Percentiles rank a stretch among this genome's conserved stretches.
Evolutionary conservation across 495 filamentous ascomycete species (phyloP).

Genomic region (Sphaerosporella brunnea): DNA sequence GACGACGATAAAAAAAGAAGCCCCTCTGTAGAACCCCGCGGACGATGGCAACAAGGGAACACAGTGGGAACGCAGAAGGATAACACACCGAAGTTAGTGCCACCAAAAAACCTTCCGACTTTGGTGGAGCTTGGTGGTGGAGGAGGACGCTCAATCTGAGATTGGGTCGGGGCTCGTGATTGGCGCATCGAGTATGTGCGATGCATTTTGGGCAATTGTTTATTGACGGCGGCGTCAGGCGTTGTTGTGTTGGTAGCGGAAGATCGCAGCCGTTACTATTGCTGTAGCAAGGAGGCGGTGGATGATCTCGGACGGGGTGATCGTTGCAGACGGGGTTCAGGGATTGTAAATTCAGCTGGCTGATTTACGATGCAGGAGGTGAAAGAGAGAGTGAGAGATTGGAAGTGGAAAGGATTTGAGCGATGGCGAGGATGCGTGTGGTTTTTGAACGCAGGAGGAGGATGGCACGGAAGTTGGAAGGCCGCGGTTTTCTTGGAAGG

Average conservation of each 20-base stretch:
- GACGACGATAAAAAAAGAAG: background rate
- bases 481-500: too few relatives aligned
- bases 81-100: slow-evolving; percentile 52
- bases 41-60: slow-evolving; percentile 1
- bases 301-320: too few relatives aligned
- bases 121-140: slow-evolving; percentile 86
- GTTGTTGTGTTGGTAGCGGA: background rate
- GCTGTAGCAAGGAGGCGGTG: too few relatives aligned
- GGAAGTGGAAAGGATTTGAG: too few relatives aligned
- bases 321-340: too few relatives aligned
- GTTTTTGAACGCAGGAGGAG: too few relatives aligned
- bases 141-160: slow-evolving; percentile 78
- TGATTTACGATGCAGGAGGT: too few relatives aligned
- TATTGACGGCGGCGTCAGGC: background rate
- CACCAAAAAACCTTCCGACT: slow-evolving; percentile 70
- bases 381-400: too few relatives aligned
- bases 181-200: slow-evolving; percentile 98
- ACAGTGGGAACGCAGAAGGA: slow-evolving; percentile 17
- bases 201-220: slow-evolving; percentile 62
- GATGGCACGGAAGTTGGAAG: too few relatives aligned
- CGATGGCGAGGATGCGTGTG: too few relatives aligned
- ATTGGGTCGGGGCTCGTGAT: slow-evolving; percentile 78
- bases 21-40: background rate
- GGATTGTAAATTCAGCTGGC: too few relatives aligned
- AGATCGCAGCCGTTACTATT: too few relatives aligned